These are phyloP conservation scores for Collybiopsis confluens DNA, from an alignment of 768 basidiomycete genomes.

Conservation along the genomic window DNA sequence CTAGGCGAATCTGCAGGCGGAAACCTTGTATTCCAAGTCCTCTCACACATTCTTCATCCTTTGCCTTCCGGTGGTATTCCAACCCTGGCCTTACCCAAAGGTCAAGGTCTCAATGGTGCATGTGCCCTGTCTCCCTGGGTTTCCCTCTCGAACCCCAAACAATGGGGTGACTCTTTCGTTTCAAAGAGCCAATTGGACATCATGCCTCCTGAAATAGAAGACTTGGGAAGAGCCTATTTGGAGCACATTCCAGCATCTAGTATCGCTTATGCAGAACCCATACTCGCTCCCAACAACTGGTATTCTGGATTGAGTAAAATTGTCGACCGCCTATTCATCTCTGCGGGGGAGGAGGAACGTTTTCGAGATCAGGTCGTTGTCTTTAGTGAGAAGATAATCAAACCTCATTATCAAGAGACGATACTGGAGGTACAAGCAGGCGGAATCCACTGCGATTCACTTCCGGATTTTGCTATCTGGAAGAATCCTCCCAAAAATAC, in stretches of 20 bases:
- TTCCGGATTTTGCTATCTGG: conserved; percentile 17
- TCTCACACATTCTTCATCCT: conserved; percentile 20
- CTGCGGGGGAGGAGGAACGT: conserved; percentile 30
- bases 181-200: conserved; percentile 18
- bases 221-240: conserved; percentile 17
- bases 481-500: background rate
- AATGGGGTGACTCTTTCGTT: conserved; percentile 9
- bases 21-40: conserved; percentile 14
- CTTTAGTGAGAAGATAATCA: conserved; percentile 17
- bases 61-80: background rate
- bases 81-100: conserved; percentile 10
- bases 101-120: conserved; percentile 24
- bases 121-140: conserved; percentile 31
- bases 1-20: conserved; percentile 20
- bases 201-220: conserved; percentile 17
- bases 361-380: conserved; percentile 27
- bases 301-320: conserved; percentile 25
- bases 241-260: conserved; percentile 17
- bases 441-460: conserved; percentile 34
- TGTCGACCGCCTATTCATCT: conserved; percentile 30
- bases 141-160: conserved; percentile 16
- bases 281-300: conserved; percentile 28
- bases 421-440: conserved; percentile 24
- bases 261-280: conserved; percentile 26
- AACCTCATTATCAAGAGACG: conserved; percentile 14